Base-by-base conservation (phyloP, 345 rosid species). In the Turritis glabra region DNA sequence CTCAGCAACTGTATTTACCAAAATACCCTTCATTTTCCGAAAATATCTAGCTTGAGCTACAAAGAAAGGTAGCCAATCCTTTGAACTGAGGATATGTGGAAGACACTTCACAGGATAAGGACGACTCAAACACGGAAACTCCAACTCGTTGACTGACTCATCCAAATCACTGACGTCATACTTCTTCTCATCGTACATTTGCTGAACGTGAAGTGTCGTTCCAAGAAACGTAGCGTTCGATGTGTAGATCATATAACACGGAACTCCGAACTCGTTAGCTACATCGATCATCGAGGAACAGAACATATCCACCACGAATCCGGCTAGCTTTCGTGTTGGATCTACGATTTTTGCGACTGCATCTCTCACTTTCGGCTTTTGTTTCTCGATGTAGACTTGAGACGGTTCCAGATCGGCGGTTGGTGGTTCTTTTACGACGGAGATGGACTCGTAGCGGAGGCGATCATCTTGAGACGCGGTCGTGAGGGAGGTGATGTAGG, bases 221-320 rank as follows among this genome's bases (percentile, higher is more conserved):
- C 77, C 82, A 0, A 87, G 81, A 53, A 61, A 81, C 6, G 81
- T 54, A 0, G 92, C 88, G 70, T 80, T 66, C 0, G 88, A 81
- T 18, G 88, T 77, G 71, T 56, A 86, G 59, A 84, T 67, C 58
- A 88, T 19, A 22, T 90, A 88, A 37, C 51, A 65, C 0, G 93
- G 87, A 7, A 81, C 81, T 0, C 70, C 74, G 23, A 85, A 61
- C 5, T 86, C 89, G 17, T 73, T 33, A 0, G 88, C 92, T 4
- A 88, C 59, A 4, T 88, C 91, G 0, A 82, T 79, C 85, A 86
- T 79, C 6, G 81, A 17, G 0, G 66, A 72, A 74, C 87, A 88
- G 22, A 86, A 84, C 88, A 90, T 73, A 68, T 84, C 96, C 4
- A 86, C 60, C 13, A 88, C 82, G 51, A 90, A 68, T 25, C 89